Evolutionary conservation across 2,329 filamentous ascomycete species (phyloP).

Genomic region (Scedosporium minutisporum): DNA sequence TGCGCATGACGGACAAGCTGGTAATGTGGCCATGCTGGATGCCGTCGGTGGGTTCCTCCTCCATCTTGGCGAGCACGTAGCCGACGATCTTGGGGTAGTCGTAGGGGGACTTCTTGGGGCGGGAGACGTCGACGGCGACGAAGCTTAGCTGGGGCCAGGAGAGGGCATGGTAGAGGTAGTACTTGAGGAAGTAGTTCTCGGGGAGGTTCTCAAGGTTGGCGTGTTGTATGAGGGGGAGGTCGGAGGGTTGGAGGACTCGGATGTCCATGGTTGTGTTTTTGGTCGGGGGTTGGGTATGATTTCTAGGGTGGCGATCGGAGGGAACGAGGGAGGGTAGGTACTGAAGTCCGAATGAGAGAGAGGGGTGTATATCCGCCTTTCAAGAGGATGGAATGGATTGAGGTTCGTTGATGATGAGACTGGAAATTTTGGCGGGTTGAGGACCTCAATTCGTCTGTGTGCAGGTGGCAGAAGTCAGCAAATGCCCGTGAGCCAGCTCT

Average conservation of each 20-base stretch:
- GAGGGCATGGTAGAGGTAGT: conserved; percentile 97
- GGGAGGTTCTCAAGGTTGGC: conserved; percentile 98
- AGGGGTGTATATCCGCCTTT: background rate
- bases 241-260: conserved; percentile 69
- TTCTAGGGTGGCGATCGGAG: background rate
- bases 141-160: conserved; percentile 97
- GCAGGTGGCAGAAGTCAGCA: background rate
- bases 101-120: conserved; percentile 66
- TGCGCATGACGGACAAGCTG: conserved; percentile 89
- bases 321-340: background rate
- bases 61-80: conserved; percentile 99
- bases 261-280: conserved; percentile 64
- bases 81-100: conserved; percentile 96
- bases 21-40: conserved; percentile 95
- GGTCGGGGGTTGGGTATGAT: background rate
- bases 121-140: conserved; percentile 85
- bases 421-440: conserved; percentile 20
- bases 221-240: conserved; percentile 89
- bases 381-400: conserved; percentile 2
- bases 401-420: conserved; percentile 5
- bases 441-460: conserved; percentile 2
- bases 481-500: background rate
- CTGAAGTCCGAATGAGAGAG: background rate
- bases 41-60: conserved; percentile 89
- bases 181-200: conserved; percentile 99